A percentile compares a stretch with the other conserved stretches of the same genome.
Evolutionary conservation across 1,284 basidiomycete species (phyloP).

Genomic region (Ceratobasidium sp.): DNA sequence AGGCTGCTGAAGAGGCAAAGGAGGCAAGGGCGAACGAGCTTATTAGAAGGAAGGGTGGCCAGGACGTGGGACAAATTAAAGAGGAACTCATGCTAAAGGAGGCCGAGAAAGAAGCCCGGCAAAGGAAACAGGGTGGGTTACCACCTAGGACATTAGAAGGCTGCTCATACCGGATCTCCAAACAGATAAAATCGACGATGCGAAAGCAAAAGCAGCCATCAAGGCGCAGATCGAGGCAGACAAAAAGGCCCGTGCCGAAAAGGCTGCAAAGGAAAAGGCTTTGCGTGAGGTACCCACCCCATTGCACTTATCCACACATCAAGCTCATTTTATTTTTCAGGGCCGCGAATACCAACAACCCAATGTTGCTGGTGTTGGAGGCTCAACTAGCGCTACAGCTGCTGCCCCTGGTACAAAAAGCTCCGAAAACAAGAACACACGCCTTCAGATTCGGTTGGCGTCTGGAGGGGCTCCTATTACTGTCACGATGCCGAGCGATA

Average conservation of each 20-base stretch:
- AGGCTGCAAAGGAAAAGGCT: constrained; percentile 88
- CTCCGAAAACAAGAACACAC: constrained; percentile 84
- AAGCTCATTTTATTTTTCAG: constrained; percentile 57
- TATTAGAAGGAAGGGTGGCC: constrained; percentile 85
- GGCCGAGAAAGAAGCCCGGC: constrained; percentile 81
- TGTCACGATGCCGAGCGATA: constrained; percentile 83
- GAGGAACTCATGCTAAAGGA: constrained; percentile 87
- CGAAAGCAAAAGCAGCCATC: constrained; percentile 83
- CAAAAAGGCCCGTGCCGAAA: constrained; percentile 89
- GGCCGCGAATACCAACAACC: constrained; percentile 50
- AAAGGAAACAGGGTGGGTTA: constrained; percentile 76
- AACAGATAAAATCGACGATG: constrained; percentile 88
- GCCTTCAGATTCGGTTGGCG: constrained; percentile 84
- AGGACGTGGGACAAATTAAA: constrained; percentile 80
- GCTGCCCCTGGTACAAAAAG: constrained; percentile 66
- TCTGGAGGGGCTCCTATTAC: constrained; percentile 84
- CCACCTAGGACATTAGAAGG: background rate
- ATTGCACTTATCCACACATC: constrained; percentile 45
- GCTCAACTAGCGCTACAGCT: constrained; percentile 56
- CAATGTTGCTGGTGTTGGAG: constrained; percentile 58
- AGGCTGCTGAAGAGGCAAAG: constrained; percentile 77
- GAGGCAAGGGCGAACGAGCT: constrained; percentile 83
- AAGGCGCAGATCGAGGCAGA: constrained; percentile 95
- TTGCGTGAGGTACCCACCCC: constrained; percentile 76
- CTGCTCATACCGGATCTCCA: constrained; percentile 22